Conservation (phyloP, 75 land plant genomes). For the Isoetes taiwanensis region DNA sequence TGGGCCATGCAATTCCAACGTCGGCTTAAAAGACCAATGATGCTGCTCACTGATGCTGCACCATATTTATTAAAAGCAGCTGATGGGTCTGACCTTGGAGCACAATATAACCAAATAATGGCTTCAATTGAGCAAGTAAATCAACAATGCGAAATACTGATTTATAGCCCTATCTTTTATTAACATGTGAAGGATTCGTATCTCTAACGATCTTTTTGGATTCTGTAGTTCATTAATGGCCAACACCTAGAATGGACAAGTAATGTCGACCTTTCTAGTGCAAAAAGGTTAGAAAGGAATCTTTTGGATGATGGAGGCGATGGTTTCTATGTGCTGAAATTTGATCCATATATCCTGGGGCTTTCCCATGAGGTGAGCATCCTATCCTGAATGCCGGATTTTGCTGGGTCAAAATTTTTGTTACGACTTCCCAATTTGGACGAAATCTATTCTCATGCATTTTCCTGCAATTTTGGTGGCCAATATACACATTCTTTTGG, state of each 20-base stretch:
- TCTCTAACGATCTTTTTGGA: too few relatives aligned
- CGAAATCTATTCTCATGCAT: neutral
- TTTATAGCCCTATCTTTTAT: too few relatives aligned
- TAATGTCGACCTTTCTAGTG: slow-evolving; percentile 12
- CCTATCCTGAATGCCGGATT: neutral
- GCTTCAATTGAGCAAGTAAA: slow-evolving; percentile 19
- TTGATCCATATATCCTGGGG: slow-evolving; percentile 13
- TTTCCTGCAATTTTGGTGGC: neutral
- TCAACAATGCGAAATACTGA: neutral
- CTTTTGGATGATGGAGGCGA: slow-evolving; percentile 22
- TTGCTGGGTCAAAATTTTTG: neutral
- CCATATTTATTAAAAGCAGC: slow-evolving; percentile 20
- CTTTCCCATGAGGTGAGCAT: slow-evolving; percentile 15
- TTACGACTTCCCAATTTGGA: neutral
- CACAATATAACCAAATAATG: slow-evolving; percentile 17
- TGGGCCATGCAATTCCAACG: slow-evolving; percentile 28
- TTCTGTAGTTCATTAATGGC: slow-evolving; percentile 16
- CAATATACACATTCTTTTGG: neutral
- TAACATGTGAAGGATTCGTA: too few relatives aligned
- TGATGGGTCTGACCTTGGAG: slow-evolving; percentile 12
- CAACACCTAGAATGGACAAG: slow-evolving; percentile 20
- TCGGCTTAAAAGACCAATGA: slow-evolving; percentile 21
- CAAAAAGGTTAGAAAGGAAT: slow-evolving; percentile 11
- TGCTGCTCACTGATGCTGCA: slow-evolving; percentile 18
- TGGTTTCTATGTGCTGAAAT: slow-evolving; percentile 15